Percentiles rank a stretch among this genome's conserved stretches.
Conservation (phyloP, 768 basidiomycete species). For the Xanthoconium purpureum region DNA sequence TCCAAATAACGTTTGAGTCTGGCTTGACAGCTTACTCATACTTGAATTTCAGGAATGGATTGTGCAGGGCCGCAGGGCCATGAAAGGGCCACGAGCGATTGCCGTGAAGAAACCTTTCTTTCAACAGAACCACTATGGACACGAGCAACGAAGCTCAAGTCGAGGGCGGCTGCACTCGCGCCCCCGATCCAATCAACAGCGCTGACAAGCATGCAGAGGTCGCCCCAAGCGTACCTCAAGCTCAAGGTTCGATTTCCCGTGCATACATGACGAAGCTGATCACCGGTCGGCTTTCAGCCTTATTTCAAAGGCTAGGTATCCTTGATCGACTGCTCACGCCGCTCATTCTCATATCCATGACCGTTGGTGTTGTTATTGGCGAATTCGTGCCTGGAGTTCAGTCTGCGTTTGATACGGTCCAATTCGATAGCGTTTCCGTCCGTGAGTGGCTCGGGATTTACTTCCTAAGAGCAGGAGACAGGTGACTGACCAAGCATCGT, state of each 20-base stretch:
- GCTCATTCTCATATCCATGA: slow-evolving; percentile 68
- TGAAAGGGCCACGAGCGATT: background rate
- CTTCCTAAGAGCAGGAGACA: background rate
- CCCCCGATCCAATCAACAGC: background rate
- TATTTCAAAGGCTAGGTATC: slow-evolving; percentile 44
- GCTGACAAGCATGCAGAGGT: background rate
- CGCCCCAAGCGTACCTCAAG: background rate
- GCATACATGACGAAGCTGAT: background rate
- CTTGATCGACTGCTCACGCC: slow-evolving; percentile 64
- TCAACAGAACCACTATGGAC: background rate
- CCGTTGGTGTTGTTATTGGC: slow-evolving; percentile 72
- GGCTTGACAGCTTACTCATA: no score
- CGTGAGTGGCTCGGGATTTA: slow-evolving; percentile 48
- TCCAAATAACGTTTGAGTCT: no score
- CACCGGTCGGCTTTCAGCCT: slow-evolving; percentile 19
- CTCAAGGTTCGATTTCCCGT: slow-evolving; percentile 4
- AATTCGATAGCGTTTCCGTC: slow-evolving; percentile 68
- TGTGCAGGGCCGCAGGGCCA: no score
- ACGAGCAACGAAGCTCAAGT: background rate
- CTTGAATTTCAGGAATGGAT: no score
- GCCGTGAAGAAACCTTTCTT: background rate
- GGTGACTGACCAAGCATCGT: background rate
- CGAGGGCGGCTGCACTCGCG: background rate
- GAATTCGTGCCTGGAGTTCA: slow-evolving; percentile 61
- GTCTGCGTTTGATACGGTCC: slow-evolving; percentile 57